Evolutionary conservation across 2,329 filamentous ascomycete genomes (phyloP).

Genomic region (Aspergillus fumigatus): DNA sequence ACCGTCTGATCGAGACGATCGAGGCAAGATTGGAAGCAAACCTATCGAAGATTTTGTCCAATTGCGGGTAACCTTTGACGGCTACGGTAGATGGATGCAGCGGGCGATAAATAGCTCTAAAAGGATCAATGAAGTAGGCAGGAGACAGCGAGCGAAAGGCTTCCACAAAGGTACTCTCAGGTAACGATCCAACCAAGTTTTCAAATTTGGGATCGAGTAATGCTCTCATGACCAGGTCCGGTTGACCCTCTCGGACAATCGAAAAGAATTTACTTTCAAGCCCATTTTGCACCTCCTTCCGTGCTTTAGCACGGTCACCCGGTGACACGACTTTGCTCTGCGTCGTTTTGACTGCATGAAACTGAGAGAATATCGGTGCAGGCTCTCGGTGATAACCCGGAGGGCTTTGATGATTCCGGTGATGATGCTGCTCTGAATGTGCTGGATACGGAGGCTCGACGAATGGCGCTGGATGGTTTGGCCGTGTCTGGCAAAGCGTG

Average conservation of each 20-base stretch:
- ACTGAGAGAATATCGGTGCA: neutral
- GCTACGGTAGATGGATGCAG: slow-evolving; percentile 48
- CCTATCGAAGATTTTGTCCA: slow-evolving; percentile 36
- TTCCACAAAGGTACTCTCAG: slow-evolving; percentile 57
- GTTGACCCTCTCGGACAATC: slow-evolving; percentile 34
- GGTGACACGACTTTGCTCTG: slow-evolving; percentile 2
- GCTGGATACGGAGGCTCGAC: neutral
- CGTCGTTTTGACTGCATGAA: neutral
- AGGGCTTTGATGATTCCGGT: neutral
- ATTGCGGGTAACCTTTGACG: slow-evolving; percentile 37
- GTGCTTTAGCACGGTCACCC: neutral
- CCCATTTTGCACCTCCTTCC: neutral
- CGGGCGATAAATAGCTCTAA: slow-evolving; percentile 44
- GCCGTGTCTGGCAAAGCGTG: neutral
- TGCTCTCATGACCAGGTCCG: slow-evolving; percentile 37
- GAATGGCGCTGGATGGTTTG: neutral
- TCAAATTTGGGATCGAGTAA: slow-evolving; percentile 30
- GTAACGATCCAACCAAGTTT: slow-evolving; percentile 38
- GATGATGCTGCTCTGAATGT: neutral
- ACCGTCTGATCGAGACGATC: slow-evolving; percentile 37
- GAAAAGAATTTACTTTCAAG: slow-evolving; percentile 18
- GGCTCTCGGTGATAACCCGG: neutral
- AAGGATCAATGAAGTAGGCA: slow-evolving; percentile 43
- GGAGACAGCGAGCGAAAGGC: slow-evolving; percentile 62
- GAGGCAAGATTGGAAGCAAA: slow-evolving; percentile 36